Evolutionary conservation across 1,284 basidiomycete species (phyloP), one percentile per base, ranked within the genome.

Genomic region (Cryptococcus sp.): DNA sequence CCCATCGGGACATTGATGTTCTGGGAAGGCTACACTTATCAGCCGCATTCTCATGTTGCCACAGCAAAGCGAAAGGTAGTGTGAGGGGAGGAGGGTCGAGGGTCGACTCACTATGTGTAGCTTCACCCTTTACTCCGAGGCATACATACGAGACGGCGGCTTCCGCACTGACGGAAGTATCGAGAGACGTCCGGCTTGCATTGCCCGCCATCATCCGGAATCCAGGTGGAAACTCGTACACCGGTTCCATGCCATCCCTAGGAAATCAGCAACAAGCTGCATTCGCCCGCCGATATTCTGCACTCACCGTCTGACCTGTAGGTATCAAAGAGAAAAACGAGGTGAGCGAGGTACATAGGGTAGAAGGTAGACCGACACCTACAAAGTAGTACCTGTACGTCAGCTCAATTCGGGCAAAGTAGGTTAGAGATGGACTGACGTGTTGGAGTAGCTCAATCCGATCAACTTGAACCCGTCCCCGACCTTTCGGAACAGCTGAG

Each of bases 141-240:
- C 62, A 62, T 5, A 48, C 51, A 36, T 52, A 64, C 4, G 25
- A 34, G 6, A 62, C 45, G 9, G 62, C 62, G 14, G 43, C 42
- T 9, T 62, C 33, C 2, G 54, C 44, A 10, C 39, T 46, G 34
- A 53, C 52, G 25, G 33, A 38, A 2, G 22, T 37, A 43, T 62
- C 47, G 31, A 48, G 44, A 4, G 56, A 56, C 3, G 28, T 50
- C n/a, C 59, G 16, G 4, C 24, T 32, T 4, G 58, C 40, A 43
- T 56, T 45, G 2, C 62, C 62, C 5, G 60, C 58, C n/a, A 59
- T 9, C 60, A 62, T 62, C 23, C 57, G 26, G 47, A 62, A 60
- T 7, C 58, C 60, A 19, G 46, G 43, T 2, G 58, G 60, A 47
- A 64, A 62, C 32, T 55, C 60, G 28, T 56, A 48, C 16, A 62